A percentile compares a stretch with the other conserved stretches of the same genome.
Conservation (phyloP, 441 rosid species). For the Macaranga tanarius region DNA sequence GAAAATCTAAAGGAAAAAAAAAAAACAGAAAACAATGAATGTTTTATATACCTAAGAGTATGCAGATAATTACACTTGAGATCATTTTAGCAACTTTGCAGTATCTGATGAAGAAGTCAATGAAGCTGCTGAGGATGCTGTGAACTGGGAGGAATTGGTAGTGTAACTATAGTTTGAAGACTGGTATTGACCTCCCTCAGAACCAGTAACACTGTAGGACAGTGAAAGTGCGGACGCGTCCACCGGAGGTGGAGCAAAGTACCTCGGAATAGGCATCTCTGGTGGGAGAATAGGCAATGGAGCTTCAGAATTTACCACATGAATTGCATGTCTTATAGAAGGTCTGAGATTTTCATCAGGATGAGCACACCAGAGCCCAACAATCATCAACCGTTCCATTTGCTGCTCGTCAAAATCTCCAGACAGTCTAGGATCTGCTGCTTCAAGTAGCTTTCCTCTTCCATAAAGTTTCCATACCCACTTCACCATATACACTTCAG, state of each 20-base stretch:
- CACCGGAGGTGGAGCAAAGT: not conserved
- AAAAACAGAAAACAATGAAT: too few species aligned
- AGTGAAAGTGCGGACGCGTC: not conserved
- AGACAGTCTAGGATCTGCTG: conserved; percentile 32
- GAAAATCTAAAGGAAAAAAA: too few species aligned
- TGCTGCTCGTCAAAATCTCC: not conserved
- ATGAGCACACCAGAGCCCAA: too few species aligned
- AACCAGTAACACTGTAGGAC: not conserved
- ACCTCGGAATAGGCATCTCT: not conserved
- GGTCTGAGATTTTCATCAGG: not conserved
- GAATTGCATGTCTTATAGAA: not conserved
- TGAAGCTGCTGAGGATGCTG: not conserved
- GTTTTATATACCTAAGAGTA: too few species aligned
- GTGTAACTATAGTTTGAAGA: too few species aligned
- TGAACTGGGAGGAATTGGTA: not conserved
- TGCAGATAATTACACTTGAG: too few species aligned
- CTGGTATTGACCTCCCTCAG: too few species aligned
- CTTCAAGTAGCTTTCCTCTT: conserved; percentile 22
- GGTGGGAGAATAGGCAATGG: conserved; percentile 13
- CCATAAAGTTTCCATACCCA: conserved; percentile 51
- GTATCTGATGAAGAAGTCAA: not conserved
- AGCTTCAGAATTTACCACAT: conserved; percentile 1
- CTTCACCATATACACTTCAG: conserved; percentile 28
- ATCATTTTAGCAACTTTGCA: not conserved
- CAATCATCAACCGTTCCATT: not conserved